Evolutionary conservation across 2,329 filamentous ascomycete species (phyloP), one percentile per base, ranked within the genome.

Genomic region (Canariomyces notabilis): DNA sequence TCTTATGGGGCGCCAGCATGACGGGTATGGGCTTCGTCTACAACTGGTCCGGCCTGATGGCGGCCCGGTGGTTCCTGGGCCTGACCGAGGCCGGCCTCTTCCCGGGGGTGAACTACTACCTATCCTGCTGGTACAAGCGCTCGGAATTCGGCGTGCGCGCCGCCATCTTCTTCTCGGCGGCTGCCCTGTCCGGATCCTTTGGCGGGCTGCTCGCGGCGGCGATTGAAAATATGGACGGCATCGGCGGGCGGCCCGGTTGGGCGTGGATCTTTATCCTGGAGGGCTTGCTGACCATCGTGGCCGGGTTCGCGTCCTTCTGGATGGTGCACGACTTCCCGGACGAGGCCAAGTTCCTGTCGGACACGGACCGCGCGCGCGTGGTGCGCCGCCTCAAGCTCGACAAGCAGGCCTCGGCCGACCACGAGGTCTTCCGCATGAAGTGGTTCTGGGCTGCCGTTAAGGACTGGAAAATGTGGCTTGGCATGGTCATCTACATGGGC

Each of bases 261-360:
- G 72, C 73, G 2, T 83, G 74, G 79, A 80, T 81, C 46, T 81
- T 81, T 47, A 78, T 85, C 48, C 68, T 85, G 16, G 80, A 85
- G 65, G 86, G 86, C 4, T 65, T 88, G 1, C 71, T 77, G 0
- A 89, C 85, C 0, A 71, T 87, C 1, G 1, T 87, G 2, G 72
- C 87, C 5, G 86, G 83, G 1, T 48, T 82, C 4, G 65, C 72
- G 1, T 83, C 78, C 5, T 88, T 83, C 67, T 88, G 80, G 78
- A 74, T 85, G 66, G 83, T 90, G 2, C 79, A 87, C 56, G 87
- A 93, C 59, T 91, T 87, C 62, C 87, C 87, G 0, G 84, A 87
- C 53, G 74, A 82, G 37, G 85, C 86, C 5, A 75, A 61, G 0
- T 91, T 90, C 61, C 73, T 93, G 4, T 76, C 77, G 0, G 71